These are phyloP conservation scores for Boletus pseudo-olivaceus DNA, from an alignment of 768 basidiomycete species.

Conservation along the genomic window DNA sequence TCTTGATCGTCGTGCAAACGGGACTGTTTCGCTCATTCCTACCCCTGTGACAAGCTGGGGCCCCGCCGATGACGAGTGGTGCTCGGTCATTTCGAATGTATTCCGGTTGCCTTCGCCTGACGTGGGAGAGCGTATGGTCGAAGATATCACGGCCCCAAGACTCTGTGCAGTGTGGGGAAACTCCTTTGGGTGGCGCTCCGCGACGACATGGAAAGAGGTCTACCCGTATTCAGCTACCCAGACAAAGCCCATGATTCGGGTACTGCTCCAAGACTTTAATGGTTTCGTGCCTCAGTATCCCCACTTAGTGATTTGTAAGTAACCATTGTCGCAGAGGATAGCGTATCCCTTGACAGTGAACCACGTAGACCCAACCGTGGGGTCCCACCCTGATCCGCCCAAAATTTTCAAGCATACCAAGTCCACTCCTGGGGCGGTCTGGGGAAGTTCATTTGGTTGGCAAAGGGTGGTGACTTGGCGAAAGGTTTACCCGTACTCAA, in stretches of 20 bases:
- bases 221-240: constrained; percentile 14
- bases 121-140: constrained; percentile 45
- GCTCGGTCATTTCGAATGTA: constrained; percentile 32
- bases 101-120: constrained; percentile 55
- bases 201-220: constrained; percentile 19
- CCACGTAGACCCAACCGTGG: constrained; percentile 34
- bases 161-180: constrained; percentile 18
- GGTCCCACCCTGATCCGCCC: constrained; percentile 31
- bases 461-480: constrained; percentile 12
- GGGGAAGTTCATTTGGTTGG: constrained; percentile 24
- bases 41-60: constrained; percentile 46
- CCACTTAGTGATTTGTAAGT: constrained; percentile 30
- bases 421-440: background rate
- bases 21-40: constrained; percentile 52
- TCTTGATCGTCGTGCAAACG: constrained; percentile 46
- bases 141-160: constrained; percentile 9
- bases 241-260: background rate
- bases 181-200: constrained; percentile 23
- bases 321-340: background rate
- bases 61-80: constrained; percentile 41
- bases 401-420: background rate
- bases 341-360: background rate
- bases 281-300: constrained; percentile 23
- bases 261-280: constrained; percentile 9
- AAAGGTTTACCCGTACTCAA: constrained; percentile 16